Conservation (phyloP, 2,329 filamentous ascomycete genomes). For the Neoarthrinium moseri region DNA sequence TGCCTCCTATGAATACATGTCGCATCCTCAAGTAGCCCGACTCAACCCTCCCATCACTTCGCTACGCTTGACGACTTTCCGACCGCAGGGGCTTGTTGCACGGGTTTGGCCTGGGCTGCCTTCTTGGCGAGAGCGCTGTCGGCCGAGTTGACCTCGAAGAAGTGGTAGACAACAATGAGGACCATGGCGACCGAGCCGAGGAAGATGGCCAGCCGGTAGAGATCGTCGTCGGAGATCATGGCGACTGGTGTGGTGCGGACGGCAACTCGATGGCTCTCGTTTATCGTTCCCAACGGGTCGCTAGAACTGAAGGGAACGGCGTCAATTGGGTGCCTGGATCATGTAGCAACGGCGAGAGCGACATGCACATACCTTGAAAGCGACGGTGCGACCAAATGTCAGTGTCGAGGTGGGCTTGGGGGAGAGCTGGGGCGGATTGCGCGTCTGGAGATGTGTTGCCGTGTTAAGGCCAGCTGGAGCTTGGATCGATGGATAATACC, state of each 20-base stretch:
- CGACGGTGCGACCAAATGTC: too few relatives aligned
- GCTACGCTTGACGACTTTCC: constrained; percentile 19
- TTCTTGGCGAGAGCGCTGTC: constrained; percentile 23
- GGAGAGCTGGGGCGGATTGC: constrained; percentile 10
- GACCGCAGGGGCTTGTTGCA: constrained; percentile 19
- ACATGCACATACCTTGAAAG: neutral
- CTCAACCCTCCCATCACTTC: constrained; percentile 12
- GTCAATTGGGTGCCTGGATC: too few relatives aligned
- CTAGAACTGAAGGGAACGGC: too few relatives aligned
- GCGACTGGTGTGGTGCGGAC: constrained; percentile 40
- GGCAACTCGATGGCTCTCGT: too few relatives aligned
- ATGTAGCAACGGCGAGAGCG: too few relatives aligned
- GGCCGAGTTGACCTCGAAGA: constrained; percentile 84
- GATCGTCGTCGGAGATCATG: constrained; percentile 93
- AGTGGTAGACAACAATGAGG: constrained; percentile 92
- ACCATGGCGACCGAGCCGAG: constrained; percentile 88
- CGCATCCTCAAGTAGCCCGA: neutral
- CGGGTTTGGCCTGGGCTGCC: constrained; percentile 24
- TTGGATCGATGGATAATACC: neutral
- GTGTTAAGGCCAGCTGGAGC: constrained; percentile 7
- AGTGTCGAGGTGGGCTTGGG: neutral
- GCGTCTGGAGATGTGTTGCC: constrained; percentile 3
- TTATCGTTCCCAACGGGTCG: too few relatives aligned
- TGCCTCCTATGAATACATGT: too few relatives aligned
- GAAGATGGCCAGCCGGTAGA: constrained; percentile 91